Evolutionary conservation across 495 filamentous ascomycete genomes (phyloP).

Genomic region (Penicillium mononematosum): DNA sequence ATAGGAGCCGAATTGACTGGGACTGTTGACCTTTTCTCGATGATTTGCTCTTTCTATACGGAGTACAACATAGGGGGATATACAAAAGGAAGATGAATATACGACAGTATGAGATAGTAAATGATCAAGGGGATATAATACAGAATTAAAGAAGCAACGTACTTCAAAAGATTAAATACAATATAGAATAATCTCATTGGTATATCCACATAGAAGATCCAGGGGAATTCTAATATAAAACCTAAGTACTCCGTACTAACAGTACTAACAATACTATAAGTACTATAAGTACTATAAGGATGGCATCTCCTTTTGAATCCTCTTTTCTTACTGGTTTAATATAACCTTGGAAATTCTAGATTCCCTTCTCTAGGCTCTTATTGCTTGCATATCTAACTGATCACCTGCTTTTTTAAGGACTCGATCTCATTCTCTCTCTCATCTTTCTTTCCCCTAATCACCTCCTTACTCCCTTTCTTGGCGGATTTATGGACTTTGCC

Average conservation of each 20-base stretch:
- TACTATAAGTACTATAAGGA: slow-evolving; percentile 2
- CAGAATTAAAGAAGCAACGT: too few species aligned
- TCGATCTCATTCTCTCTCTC: not conserved
- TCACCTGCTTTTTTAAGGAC: slow-evolving; percentile 1
- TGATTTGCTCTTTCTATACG: too few species aligned
- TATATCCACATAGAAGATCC: not conserved
- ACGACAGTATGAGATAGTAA: too few species aligned
- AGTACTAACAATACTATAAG: not conserved
- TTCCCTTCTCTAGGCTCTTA: too few species aligned
- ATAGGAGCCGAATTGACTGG: slow-evolving; percentile 16
- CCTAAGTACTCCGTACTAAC: not conserved
- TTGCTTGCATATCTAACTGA: not conserved
- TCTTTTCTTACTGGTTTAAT: not conserved
- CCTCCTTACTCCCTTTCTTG: slow-evolving; percentile 31
- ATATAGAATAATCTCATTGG: slow-evolving; percentile 4
- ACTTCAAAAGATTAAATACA: not conserved
- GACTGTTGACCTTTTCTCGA: not conserved
- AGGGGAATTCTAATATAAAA: slow-evolving; percentile 3
- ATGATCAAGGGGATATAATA: not conserved
- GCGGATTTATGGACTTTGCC: slow-evolving; percentile 18
- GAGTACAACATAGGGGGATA: too few species aligned
- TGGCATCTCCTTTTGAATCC: not conserved
- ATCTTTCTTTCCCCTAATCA: not conserved
- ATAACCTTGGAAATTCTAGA: too few species aligned
- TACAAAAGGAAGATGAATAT: too few species aligned